Base-by-base conservation (phyloP, 1,284 basidiomycete genomes). In the Inonotus obliquus region DNA sequence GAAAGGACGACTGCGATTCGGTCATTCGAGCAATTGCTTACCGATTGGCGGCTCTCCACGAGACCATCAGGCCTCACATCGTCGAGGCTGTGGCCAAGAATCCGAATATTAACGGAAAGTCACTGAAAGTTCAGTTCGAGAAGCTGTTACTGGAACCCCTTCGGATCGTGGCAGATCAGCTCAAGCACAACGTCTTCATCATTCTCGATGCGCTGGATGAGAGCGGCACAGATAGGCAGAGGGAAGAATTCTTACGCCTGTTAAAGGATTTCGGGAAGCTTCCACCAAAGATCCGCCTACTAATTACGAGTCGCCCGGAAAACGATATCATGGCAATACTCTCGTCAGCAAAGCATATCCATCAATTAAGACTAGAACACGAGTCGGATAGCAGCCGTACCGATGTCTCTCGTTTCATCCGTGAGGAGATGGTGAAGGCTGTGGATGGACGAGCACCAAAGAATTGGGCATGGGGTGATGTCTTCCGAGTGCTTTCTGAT, bases 111-210 rank as follows among this genome's bases (percentile, higher is more conserved):
- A 44, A 2, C 41, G 41, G 41, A n/a, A 44, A 21, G 13, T 6
- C 10, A 17, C 41, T 44, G 41, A 44, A 21, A 44, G n/a, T 6
- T 9, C 41, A 44, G 41, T 44, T 44, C 19, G 17, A n/a, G 41
- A 44, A 44, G 17, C 41, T 44, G 17, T 11, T 44, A 21, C 41
- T 44, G 17, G 41, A 44, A n/a, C 41, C 41, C 13, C 5, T 44
- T 1, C 41, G n/a, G 2, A 17, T 2, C 1, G 0, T 1, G 1
- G 41, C 1, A 14, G 13, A n/a, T 4, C 2, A 4, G 19, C 3
- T 1, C 5, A 21, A 44, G n/a, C 6, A 4, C 11, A n/a, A 9
- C 17, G 17, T 44, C 4, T 1, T 44, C 0, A 44, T 44, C 41
- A 44, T 44, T 5, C 41, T 44, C 10, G 41, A 44, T 14, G 41